Conservation (phyloP, 164 flowering plant genomes). For the Euptelea pleiosperma region DNA sequence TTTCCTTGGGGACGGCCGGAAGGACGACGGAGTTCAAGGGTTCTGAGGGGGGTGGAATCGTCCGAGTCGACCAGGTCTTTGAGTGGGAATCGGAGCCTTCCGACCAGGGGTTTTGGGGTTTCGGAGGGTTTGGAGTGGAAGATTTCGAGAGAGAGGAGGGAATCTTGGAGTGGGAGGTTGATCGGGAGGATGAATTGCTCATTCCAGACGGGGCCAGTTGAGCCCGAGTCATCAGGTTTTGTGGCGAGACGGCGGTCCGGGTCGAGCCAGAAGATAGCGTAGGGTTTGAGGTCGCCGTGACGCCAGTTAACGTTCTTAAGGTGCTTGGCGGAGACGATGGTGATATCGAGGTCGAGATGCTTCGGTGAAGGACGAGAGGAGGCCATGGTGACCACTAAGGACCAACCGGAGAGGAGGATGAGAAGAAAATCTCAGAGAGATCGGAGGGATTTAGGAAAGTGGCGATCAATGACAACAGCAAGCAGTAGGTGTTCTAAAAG, state of each 20-base stretch:
- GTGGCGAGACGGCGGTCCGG: conserved; percentile 70
- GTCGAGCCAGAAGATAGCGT: conserved; percentile 68
- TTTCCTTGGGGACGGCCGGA: conserved; percentile 93
- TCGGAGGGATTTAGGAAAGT: too few species aligned
- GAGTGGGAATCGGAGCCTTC: conserved; percentile 44
- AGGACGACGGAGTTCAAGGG: conserved; percentile 61
- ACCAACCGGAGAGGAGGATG: too few species aligned
- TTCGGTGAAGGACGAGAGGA: conserved; percentile 24
- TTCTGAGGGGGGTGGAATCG: conserved; percentile 25
- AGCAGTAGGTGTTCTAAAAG: too few species aligned
- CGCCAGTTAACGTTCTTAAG: conserved; percentile 90
- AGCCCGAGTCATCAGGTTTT: conserved; percentile 59
- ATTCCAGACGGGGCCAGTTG: conserved; percentile 79
- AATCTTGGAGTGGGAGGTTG: conserved; percentile 27
- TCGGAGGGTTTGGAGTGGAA: conserved; percentile 70
- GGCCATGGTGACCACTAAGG: conserved; percentile 11
- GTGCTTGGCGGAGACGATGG: conserved; percentile 77
- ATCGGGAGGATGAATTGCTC: conserved; percentile 62
- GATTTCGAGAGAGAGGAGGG: conserved; percentile 57
- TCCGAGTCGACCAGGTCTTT: conserved; percentile 34
- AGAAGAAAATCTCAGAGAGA: too few species aligned
- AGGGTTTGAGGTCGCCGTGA: conserved; percentile 70
- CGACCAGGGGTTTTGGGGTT: conserved; percentile 64
- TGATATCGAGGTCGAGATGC: conserved; percentile 57
- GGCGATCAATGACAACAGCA: too few species aligned